Evolutionary conservation across 768 basidiomycete species (phyloP).

Genomic region (Mycena chlorophos): DNA sequence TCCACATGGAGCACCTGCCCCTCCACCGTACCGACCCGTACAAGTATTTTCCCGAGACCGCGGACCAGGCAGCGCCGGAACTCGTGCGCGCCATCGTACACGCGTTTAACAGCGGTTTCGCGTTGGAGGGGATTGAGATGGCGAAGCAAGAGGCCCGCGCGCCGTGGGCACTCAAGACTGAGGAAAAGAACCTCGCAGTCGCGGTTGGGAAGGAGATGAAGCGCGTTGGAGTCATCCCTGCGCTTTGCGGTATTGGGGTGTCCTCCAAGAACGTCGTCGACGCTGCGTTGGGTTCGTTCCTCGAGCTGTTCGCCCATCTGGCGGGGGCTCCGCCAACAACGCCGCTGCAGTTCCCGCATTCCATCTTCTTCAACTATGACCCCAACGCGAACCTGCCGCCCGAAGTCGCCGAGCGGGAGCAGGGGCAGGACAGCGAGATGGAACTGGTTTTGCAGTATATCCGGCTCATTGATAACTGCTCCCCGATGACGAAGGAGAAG

Average conservation of each 20-base stretch:
- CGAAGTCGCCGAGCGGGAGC: background rate
- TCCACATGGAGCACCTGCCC: background rate
- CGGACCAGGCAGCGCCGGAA: slow-evolving; percentile 31
- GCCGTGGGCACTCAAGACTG: slow-evolving; percentile 18
- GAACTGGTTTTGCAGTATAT: background rate
- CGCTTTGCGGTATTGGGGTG: background rate
- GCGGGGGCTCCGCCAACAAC: background rate
- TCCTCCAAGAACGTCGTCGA: background rate
- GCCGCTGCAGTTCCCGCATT: background rate
- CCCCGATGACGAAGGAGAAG: background rate
- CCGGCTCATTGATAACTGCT: background rate
- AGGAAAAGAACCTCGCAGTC: slow-evolving; percentile 9
- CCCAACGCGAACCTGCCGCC: background rate
- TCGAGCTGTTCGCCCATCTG: background rate
- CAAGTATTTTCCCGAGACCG: slow-evolving; percentile 34
- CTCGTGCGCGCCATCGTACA: slow-evolving; percentile 31
- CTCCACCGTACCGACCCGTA: background rate
- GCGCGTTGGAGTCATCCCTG: slow-evolving; percentile 3
- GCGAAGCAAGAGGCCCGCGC: slow-evolving; percentile 1
- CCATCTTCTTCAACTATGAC: slow-evolving; percentile 5
- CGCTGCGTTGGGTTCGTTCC: background rate
- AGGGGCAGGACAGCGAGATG: background rate
- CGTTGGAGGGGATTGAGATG: background rate
- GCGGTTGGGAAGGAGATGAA: slow-evolving; percentile 6
- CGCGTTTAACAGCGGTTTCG: slow-evolving; percentile 25